A percentile compares a stretch with the other conserved stretches of the same genome.
Evolutionary conservation across 208 protist species (phyloP).

Genomic region (Trypanosoma cruzi): DNA sequence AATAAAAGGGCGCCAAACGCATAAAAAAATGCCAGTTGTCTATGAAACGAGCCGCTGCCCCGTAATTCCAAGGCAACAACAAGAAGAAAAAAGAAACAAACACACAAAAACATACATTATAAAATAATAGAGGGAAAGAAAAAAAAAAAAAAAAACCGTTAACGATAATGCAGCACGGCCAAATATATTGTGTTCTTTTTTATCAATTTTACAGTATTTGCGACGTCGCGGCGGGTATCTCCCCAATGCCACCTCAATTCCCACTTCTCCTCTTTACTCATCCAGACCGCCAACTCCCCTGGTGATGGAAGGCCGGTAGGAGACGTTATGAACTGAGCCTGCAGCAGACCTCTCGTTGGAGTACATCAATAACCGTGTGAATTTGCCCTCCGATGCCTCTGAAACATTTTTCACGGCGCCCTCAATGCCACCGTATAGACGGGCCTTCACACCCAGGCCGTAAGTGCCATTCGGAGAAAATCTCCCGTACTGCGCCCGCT

Average conservation of each 20-base stretch:
- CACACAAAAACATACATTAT: too few relatives aligned
- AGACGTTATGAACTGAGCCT: not conserved
- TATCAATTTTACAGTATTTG: too few relatives aligned
- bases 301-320: conserved; percentile 9
- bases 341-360: not conserved
- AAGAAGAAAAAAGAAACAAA: too few relatives aligned
- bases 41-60: too few relatives aligned
- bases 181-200: too few relatives aligned
- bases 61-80: too few relatives aligned
- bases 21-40: too few relatives aligned
- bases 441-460: not conserved
- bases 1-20: too few relatives aligned
- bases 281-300: not conserved
- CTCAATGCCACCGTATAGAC: not conserved
- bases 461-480: conserved; percentile 17
- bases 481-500: conserved; percentile 18
- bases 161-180: too few relatives aligned
- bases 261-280: not conserved
- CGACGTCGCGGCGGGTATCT: not conserved
- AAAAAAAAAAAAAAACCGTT: too few relatives aligned
- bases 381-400: not conserved
- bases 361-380: not conserved
- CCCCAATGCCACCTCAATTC: not conserved
- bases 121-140: too few relatives aligned
- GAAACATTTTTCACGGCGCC: not conserved